Conservation (phyloP, 495 filamentous ascomycete species). For the Penicillium roqueforti region DNA sequence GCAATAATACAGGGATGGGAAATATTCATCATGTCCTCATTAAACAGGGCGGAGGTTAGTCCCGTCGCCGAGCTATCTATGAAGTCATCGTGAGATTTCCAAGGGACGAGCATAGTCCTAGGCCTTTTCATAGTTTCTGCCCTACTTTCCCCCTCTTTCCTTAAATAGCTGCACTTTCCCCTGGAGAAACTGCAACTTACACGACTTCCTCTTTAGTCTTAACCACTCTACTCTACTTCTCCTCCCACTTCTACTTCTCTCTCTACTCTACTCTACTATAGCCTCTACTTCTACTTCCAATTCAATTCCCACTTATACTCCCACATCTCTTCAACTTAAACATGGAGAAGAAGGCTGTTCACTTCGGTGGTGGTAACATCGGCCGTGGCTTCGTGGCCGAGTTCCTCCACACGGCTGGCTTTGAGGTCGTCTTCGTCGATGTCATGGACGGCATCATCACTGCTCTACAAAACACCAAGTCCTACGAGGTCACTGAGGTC, state of each 20-base stretch:
- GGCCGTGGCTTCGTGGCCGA: constrained; percentile 64
- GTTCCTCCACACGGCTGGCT: constrained; percentile 72
- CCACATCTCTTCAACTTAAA: constrained; percentile 16
- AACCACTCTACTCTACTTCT: not conserved
- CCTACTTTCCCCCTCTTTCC: constrained; percentile 5
- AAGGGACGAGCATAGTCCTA: too few relatives aligned
- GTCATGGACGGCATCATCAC: constrained; percentile 78
- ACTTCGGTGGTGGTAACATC: constrained; percentile 95
- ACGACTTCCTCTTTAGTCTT: not conserved
- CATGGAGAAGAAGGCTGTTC: constrained; percentile 77
- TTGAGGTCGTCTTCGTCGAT: constrained; percentile 93
- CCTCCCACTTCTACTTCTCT: not conserved
- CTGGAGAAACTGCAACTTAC: not conserved
- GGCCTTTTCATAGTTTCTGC: not conserved
- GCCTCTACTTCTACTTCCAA: constrained; percentile 6
- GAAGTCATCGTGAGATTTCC: constrained; percentile 23
- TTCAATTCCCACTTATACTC: not conserved
- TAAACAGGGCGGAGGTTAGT: constrained; percentile 29
- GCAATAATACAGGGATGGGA: too few relatives aligned
- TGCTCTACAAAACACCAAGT: constrained; percentile 63
- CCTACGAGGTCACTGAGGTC: constrained; percentile 90
- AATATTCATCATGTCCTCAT: constrained; percentile 20
- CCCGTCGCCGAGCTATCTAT: constrained; percentile 21
- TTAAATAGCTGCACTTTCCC: constrained; percentile 6
- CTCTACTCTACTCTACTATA: not conserved